phyloP scores from a whole-genome alignment of 192 early-diverging fungal species.

The Lobosporangium transversale region DNA sequence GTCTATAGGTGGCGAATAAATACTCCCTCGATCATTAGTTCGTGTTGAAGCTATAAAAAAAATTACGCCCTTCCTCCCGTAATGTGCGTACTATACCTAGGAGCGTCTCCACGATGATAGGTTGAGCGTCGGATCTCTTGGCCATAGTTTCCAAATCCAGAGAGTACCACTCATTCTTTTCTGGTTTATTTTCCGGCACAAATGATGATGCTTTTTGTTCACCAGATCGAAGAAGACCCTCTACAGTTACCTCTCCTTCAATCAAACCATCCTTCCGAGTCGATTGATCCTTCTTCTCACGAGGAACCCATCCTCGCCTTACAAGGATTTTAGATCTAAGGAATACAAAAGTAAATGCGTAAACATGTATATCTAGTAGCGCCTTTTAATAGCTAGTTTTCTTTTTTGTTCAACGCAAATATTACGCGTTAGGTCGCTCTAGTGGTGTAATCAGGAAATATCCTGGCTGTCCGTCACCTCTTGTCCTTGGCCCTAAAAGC shows the following conservation, averaged over 20 bases:
- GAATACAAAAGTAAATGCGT: no score
- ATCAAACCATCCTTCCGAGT: slow-evolving; percentile 63
- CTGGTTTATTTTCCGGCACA: slow-evolving; percentile 68
- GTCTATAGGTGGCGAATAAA: slow-evolving; percentile 33
- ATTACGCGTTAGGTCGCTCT: slow-evolving; percentile 73
- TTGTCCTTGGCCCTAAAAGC: slow-evolving; percentile 80
- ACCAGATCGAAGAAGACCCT: slow-evolving; percentile 71
- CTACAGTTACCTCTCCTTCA: slow-evolving; percentile 66
- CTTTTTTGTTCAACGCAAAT: no score
- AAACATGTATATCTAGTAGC: no score
- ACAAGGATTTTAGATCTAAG: slow-evolving; percentile 76
- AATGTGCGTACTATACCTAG: slow-evolving; percentile 51
- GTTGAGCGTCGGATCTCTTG: slow-evolving; percentile 66
- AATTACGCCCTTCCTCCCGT: no score
- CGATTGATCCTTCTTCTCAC: slow-evolving; percentile 68
- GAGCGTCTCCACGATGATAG: slow-evolving; percentile 82
- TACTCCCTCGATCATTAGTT: no score
- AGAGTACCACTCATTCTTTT: slow-evolving; percentile 85
- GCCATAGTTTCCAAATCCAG: slow-evolving; percentile 84
- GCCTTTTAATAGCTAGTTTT: no score
- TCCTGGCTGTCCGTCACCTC: slow-evolving; percentile 73
- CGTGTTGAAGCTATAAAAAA: no score
- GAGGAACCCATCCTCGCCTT: slow-evolving; percentile 90
- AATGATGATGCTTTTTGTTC: slow-evolving; percentile 68
- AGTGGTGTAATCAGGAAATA: slow-evolving; percentile 82